A percentile compares a stretch with the other conserved stretches of the same genome.
These are phyloP conservation scores for Penicillium polonicum DNA, from an alignment of 2,329 filamentous ascomycete genomes.

Conservation along the genomic window DNA sequence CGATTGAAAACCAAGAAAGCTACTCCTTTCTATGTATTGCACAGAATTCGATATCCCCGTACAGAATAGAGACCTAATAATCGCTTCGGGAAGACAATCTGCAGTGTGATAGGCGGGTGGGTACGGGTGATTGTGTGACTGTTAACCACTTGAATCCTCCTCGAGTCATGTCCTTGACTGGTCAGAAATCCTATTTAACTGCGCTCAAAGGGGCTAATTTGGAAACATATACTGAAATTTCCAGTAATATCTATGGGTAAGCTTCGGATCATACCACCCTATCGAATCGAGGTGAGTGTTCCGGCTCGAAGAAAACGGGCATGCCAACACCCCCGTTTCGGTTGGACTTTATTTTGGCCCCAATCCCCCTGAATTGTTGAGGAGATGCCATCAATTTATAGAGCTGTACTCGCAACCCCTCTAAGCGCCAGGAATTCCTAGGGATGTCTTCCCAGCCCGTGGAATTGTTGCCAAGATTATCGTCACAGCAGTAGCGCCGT, in stretches of 20 bases:
- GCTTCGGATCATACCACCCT: too few species aligned
- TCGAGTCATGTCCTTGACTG: not conserved
- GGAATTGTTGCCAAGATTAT: slow-evolving; percentile 12
- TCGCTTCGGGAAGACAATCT: not conserved
- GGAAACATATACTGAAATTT: not conserved
- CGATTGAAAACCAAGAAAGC: not conserved
- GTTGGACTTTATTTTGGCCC: too few species aligned
- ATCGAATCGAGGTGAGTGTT: too few species aligned
- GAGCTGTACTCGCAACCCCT: not conserved
- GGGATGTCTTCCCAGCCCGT: not conserved
- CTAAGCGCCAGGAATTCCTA: not conserved
- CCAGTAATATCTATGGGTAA: too few species aligned
- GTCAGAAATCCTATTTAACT: not conserved
- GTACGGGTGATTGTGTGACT: not conserved
- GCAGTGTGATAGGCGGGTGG: not conserved
- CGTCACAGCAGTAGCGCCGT: slow-evolving; percentile 17
- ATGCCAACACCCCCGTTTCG: not conserved
- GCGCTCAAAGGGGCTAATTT: not conserved
- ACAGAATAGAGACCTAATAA: not conserved
- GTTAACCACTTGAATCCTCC: not conserved
- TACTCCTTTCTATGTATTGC: not conserved
- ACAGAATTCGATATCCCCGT: too few species aligned
- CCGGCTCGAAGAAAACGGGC: not conserved
- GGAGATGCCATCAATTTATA: slow-evolving; percentile 1
- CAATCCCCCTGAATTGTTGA: not conserved